Evolutionary conservation across 192 early-diverging fungal species (phyloP).

Genomic region (Haplosporangium gracile): DNA sequence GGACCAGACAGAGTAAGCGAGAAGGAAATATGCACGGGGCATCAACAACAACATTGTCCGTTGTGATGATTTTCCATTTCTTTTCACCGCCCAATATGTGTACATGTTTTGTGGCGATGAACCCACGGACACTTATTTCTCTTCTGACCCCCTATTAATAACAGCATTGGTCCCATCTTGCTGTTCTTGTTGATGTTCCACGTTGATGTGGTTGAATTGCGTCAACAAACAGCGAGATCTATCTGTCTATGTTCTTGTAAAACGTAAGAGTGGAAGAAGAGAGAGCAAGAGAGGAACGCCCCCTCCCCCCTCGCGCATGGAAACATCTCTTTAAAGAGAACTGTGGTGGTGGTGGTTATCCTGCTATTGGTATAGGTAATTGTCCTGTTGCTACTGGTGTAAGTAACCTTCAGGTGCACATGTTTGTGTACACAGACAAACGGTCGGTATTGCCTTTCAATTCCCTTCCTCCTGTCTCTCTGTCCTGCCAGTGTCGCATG

Average conservation of each 20-base stretch:
- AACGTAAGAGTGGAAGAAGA: not conserved
- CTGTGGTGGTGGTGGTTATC: not conserved
- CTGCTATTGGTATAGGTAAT: not conserved
- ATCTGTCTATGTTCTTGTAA: not conserved
- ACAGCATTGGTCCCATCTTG: not conserved
- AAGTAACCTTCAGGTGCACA: not conserved
- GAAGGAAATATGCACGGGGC: not conserved
- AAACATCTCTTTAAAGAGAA: slow-evolving; percentile 2
- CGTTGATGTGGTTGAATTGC: not conserved
- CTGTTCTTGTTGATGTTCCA: not conserved
- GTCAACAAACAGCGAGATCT: not conserved
- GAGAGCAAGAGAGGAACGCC: not conserved
- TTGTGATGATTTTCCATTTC: not conserved
- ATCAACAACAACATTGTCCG: not conserved
- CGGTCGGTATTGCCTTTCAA: too few species aligned
- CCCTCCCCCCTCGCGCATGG: not conserved
- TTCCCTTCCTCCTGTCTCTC: too few species aligned
- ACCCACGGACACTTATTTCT: not conserved
- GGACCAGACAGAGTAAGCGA: not conserved
- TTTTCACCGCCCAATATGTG: not conserved
- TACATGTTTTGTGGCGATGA: not conserved
- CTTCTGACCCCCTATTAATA: not conserved
- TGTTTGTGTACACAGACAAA: not conserved
- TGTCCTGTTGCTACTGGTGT: not conserved
- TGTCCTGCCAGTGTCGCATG: too few species aligned